Evolutionary conservation across 139 green algal species (phyloP).

Genomic region (Ettlia oleoabundans): DNA sequence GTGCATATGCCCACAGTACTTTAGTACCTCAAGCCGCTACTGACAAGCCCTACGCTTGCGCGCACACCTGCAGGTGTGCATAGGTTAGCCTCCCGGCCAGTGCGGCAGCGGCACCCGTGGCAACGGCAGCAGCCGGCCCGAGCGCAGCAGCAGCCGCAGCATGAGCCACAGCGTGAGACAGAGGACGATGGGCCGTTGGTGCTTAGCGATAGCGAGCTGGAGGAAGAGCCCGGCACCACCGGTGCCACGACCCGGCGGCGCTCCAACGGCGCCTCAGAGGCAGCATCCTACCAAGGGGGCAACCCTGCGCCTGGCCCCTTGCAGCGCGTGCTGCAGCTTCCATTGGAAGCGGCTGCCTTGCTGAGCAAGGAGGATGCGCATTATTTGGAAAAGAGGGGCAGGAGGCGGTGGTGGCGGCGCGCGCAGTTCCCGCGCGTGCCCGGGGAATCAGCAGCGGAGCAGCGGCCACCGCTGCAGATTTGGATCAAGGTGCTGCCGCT

Average conservation of each 20-base stretch:
- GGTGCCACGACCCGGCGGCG: not conserved
- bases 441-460: not conserved
- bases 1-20: too few relatives aligned
- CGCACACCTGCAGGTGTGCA: not conserved
- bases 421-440: conserved; percentile 35
- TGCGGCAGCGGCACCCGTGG: not conserved
- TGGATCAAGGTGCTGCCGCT: conserved; percentile 78
- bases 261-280: not conserved
- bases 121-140: conserved; percentile 5
- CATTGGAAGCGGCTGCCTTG: conserved; percentile 50
- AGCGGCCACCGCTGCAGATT: conserved; percentile 49
- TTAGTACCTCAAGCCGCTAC: too few relatives aligned
- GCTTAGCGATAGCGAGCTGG: conserved; percentile 27
- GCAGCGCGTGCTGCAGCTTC: conserved; percentile 49
- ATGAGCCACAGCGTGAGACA: not conserved
- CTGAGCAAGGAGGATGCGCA: conserved; percentile 51
- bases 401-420: conserved; percentile 58
- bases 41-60: not conserved
- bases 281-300: not conserved
- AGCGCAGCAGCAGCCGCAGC: not conserved
- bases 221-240: not conserved
- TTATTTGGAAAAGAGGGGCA: conserved; percentile 59
- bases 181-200: not conserved
- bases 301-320: not conserved
- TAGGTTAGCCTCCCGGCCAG: too few relatives aligned